Base-by-base conservation (phyloP, 352 stramenopile species). In the Phytophthora cactorum region DNA sequence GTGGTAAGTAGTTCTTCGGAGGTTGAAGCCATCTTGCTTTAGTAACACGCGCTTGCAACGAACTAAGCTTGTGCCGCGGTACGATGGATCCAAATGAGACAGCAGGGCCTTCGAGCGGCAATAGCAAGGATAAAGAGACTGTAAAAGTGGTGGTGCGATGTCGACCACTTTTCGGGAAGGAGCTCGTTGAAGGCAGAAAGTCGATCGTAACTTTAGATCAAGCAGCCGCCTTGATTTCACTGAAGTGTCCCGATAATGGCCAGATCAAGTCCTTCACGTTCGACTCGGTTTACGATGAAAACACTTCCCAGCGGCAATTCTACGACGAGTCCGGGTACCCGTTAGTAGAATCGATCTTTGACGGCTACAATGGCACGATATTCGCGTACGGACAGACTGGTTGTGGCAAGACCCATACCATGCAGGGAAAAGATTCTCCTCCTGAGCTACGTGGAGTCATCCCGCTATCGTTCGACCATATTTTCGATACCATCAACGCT, bases 311-410 rank as follows among this genome's bases (percentile, higher is more conserved):
- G 63, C 83, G 82, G 5, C 84, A 92, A 77, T 93, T 95, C 75
- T 95, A 95, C 73, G 86, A 95, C 53, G 88, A 96, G 52, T 89
- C 88, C 5, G 89, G 78, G 17, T 95, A 92, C 62, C 88, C 89
- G 17, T 75, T 97, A 10, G 88, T 97, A 5, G 91, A 97, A 58
- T 97, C 87, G 65, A 92, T 97, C 52, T 92, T 97, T 50, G 84
- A 96, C 52, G 91, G 91, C 44, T 97, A 95, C 69, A 97, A 97
- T 53, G 91, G 91, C 50, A 97, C 91, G 5, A 97, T 97, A 54
- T 97, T 97, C 69, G 89, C 91, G 1, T 97, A 97, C 55, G 91
- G 88, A 28, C 88, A 96, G 62, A 96, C 88, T 2, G 88, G 88
- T 0, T 95, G 84, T 63, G 88, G 88, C 31, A 96, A 96, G 63